phyloP scores from a whole-genome alignment of 2,329 filamentous ascomycete genomes.

The Xylariaceae sp. region DNA sequence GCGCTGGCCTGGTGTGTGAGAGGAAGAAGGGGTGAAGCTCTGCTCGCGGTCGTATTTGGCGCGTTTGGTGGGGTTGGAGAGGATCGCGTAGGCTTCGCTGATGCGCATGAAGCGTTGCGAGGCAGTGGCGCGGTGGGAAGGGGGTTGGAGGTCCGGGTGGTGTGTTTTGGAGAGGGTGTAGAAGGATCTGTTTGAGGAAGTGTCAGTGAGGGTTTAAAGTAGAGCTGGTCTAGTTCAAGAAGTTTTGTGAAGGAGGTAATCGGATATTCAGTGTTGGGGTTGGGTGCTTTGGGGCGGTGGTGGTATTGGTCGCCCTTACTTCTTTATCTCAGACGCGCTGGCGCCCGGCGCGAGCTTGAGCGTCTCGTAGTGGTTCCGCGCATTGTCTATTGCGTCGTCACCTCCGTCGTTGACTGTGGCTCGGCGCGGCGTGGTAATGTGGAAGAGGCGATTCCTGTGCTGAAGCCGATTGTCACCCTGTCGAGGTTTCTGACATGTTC shows the following conservation, averaged over 20 bases:
- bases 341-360: constrained; percentile 69
- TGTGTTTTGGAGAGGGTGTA: constrained; percentile 86
- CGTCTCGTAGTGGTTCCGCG: constrained; percentile 73
- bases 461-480: too few relatives aligned
- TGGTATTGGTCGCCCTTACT: constrained; percentile 41
- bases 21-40: constrained; percentile 32
- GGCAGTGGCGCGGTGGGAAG: constrained; percentile 47
- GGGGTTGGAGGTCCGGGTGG: constrained; percentile 86
- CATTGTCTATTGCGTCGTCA: constrained; percentile 34
- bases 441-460: too few relatives aligned
- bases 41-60: constrained; percentile 75
- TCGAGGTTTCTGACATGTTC: too few relatives aligned
- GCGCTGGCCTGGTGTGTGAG: too few relatives aligned
- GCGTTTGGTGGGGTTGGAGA: constrained; percentile 70
- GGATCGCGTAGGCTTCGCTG: constrained; percentile 76
- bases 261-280: background rate
- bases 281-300: constrained; percentile 1
- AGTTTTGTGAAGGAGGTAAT: background rate
- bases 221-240: background rate
- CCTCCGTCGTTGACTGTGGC: too few relatives aligned
- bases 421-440: constrained; percentile 36
- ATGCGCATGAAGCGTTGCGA: constrained; percentile 75
- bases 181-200: constrained; percentile 57
- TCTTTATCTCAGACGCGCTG: constrained; percentile 76
- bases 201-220: background rate